Conservation (phyloP, 768 basidiomycete genomes). For the Trichaptum fuscoviolaceum region DNA sequence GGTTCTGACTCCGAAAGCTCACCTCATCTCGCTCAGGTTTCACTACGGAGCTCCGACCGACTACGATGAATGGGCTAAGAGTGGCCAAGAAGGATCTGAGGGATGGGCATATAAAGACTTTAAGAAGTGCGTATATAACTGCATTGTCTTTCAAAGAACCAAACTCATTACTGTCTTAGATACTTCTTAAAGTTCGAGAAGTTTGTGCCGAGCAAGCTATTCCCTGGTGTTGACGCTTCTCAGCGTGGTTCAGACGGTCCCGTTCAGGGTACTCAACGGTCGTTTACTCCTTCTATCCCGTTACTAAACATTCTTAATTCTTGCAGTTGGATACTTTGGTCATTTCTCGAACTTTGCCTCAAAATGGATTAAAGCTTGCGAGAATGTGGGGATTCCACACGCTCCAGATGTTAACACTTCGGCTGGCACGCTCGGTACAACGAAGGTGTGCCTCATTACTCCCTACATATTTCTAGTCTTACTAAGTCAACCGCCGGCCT, state of each 20-base stretch:
- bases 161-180: conserved; percentile 27
- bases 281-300: conserved; percentile 2
- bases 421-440: conserved; percentile 53
- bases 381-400: conserved; percentile 44
- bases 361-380: conserved; percentile 52
- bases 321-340: conserved; percentile 49
- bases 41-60: conserved; percentile 66
- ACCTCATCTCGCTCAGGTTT: conserved; percentile 20
- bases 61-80: conserved; percentile 59
- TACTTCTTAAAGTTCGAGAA: conserved; percentile 68
- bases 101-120: conserved; percentile 59
- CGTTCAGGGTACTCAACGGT: conserved; percentile 28
- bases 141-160: background rate
- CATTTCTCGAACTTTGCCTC: conserved; percentile 38
- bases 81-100: conserved; percentile 40
- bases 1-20: background rate
- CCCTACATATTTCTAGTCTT: background rate
- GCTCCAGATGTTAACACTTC: conserved; percentile 53
- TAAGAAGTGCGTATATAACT: conserved; percentile 31
- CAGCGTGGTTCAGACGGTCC: conserved; percentile 51
- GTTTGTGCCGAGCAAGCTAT: conserved; percentile 44
- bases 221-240: conserved; percentile 42
- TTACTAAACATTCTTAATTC: conserved; percentile 3
- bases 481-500: too few relatives aligned
- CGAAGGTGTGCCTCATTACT: conserved; percentile 38